Base-by-base conservation (phyloP, 2,329 filamentous ascomycete genomes). In the Phoma herbarum region DNA sequence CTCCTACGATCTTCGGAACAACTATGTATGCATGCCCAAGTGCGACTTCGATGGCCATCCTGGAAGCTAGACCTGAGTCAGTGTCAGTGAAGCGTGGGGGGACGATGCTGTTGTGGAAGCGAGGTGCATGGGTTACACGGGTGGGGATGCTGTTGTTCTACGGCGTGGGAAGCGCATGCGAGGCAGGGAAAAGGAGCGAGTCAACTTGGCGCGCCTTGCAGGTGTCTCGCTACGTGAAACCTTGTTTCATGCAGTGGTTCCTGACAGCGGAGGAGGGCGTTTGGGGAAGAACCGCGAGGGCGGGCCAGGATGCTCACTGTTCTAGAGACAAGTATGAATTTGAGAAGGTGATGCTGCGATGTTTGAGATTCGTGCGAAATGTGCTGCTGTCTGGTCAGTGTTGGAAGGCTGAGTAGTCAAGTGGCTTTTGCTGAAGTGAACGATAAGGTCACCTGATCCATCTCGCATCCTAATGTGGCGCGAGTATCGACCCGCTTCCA, bases 41-140 rank as follows among this genome's bases (percentile, higher is more conserved):
- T 62, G 7, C 47, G 42, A 62, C 59, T 62, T 62, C 55, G 52
- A 55, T 51, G 18, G 33, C 37, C 35, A 20, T 46, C 37, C 48
- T n/a, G 33, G 28, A 41, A 39, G 31, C 14, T 11, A 37, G 37
- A 41, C 20, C 37, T 41, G 37, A 41, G 37, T 23, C 37, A 41
- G 20, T 23, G 37, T 39, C 37, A 9, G 12, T 31, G 3, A 8
- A 6, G 18, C 16, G 50, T 53, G 51, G 23, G 12, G 33, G 35
- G 35, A 25, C 33, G 29, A 41, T 43, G 56, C 41, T 53, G 47
- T 31, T 43, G 52, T 57, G 58, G 11, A 59, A 59, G 50, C 50
- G 56, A 59, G 50, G 46, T 47, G 47, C 48, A 39, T 41, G 29
- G 9, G 56, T 60, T 52, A 28, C 52, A 60, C 57, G n/a, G 20